Evolutionary conservation across 2,329 filamentous ascomycete species (phyloP).

Genomic region (Cladosporium halotolerans): DNA sequence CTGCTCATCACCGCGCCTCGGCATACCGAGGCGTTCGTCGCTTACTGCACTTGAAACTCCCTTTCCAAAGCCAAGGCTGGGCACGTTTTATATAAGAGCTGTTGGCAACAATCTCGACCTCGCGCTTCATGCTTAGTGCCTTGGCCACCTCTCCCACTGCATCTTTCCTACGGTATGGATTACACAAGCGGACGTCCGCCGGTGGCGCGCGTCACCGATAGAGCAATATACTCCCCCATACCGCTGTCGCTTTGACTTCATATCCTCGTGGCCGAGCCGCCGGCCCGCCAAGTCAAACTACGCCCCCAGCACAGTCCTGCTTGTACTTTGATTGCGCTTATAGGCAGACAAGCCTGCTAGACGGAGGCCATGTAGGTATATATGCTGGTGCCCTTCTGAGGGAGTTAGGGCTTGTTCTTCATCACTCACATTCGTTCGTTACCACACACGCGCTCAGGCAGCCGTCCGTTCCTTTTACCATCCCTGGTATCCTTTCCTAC

Average conservation of each 20-base stretch:
- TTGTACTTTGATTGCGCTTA: not conserved
- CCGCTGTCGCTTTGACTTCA: not conserved
- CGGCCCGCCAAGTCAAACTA: not conserved
- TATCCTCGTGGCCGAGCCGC: not conserved
- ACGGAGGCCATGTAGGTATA: not conserved
- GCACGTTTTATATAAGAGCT: constrained; percentile 8
- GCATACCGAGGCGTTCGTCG: not conserved
- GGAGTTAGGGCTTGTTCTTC: not conserved
- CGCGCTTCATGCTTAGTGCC: not conserved
- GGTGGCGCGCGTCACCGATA: not conserved
- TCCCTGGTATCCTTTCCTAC: not conserved
- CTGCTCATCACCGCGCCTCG: too few relatives aligned
- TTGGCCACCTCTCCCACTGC: not conserved
- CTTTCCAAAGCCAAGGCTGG: constrained; percentile 1
- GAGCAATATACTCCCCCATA: too few relatives aligned
- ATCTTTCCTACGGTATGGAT: not conserved
- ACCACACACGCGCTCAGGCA: constrained; percentile 2
- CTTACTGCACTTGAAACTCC: constrained; percentile 7
- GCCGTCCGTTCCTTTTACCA: constrained; percentile 2
- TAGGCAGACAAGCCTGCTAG: not conserved
- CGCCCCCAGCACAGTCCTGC: not conserved
- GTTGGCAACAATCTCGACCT: not conserved
- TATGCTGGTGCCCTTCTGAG: not conserved
- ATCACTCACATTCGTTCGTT: constrained; percentile 7
- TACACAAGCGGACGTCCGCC: not conserved